Evolutionary conservation across 2,329 filamentous ascomycete species (phyloP).

Genomic region (Pyrenochaeta sp.): DNA sequence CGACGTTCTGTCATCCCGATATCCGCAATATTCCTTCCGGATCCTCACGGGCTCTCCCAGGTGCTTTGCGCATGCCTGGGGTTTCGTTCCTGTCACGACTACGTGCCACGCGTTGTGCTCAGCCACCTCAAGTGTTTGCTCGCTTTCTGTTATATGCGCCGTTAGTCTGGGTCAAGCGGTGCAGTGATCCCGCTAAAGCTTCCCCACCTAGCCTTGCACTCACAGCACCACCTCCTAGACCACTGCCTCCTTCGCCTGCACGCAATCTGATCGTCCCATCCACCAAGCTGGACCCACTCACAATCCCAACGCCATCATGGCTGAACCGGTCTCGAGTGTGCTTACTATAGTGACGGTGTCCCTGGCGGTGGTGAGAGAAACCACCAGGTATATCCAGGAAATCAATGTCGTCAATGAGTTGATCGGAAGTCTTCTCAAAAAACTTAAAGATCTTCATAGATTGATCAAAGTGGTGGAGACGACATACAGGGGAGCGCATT

Average conservation of each 20-base stretch:
- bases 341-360: constrained; percentile 20
- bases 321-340: constrained; percentile 20
- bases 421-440: constrained; percentile 7
- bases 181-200: background rate
- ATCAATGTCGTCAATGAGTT: constrained; percentile 8
- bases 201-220: constrained; percentile 4
- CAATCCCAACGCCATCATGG: constrained; percentile 15
- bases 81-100: background rate
- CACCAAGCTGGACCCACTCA: background rate
- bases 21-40: background rate
- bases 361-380: constrained; percentile 15
- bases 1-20: background rate
- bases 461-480: constrained; percentile 13
- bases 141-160: background rate
- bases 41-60: no score
- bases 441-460: constrained; percentile 10
- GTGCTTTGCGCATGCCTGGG: background rate
- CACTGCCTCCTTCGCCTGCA: background rate
- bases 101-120: constrained; percentile 11
- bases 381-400: constrained; percentile 20
- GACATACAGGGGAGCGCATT: constrained; percentile 8
- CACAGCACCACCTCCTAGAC: background rate
- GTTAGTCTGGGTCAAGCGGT: no score
- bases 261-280: background rate
- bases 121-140: constrained; percentile 7